Base-by-base conservation (phyloP, 2,329 filamentous ascomycete species). In the Cadophora gregata region DNA sequence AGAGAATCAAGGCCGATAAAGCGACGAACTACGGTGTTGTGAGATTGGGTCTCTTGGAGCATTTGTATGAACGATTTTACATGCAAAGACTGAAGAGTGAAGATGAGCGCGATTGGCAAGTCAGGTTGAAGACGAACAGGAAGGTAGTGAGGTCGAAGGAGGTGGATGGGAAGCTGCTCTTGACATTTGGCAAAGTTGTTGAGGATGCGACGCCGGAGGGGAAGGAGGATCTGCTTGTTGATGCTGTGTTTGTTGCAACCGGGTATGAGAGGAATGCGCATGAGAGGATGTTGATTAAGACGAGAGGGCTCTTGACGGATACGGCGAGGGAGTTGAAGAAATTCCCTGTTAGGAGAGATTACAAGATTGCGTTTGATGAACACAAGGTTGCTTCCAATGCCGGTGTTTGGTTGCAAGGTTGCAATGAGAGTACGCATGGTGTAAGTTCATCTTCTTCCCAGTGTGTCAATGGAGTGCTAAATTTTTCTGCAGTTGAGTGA, bases 11-110 rank as follows among this genome's bases (percentile, higher is more conserved):
- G 80, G 83, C n/a, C 88, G 92, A 96, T 72, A 90, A 90, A 66
- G 89, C 88, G 31, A 98, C 95, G 67, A 98, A 98, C 82, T 98
- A 98, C 78, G 92, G 93, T 60, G 95, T 98, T 4, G 95, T 98
- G 4, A 89, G 95, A 8, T 86, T 97, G 19, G 88, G 92, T 72
- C 86, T 98, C 59, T 91, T 98, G 65, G 94, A 98, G 78, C 86
- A 90, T 65, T 86, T 98, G 36, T 97, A 96, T 79, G 89, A 94
- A 79, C 87, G 87, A 65, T 89, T 97, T 81, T 98, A 98, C 80
- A 86, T 93, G 63, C 95, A 98, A 80, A 87, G 89, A 61, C 85
- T 97, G 62, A 59, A 66, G 55, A 58, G 55, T 33, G 55, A 58
- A 33, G 55, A 58, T 38, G 55, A 58, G 55, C 31, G 33, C 1